Percentiles rank a stretch among this genome's conserved stretches.
Conservation (phyloP, 2,329 filamentous ascomycete genomes). For the Penicillium sp. region DNA sequence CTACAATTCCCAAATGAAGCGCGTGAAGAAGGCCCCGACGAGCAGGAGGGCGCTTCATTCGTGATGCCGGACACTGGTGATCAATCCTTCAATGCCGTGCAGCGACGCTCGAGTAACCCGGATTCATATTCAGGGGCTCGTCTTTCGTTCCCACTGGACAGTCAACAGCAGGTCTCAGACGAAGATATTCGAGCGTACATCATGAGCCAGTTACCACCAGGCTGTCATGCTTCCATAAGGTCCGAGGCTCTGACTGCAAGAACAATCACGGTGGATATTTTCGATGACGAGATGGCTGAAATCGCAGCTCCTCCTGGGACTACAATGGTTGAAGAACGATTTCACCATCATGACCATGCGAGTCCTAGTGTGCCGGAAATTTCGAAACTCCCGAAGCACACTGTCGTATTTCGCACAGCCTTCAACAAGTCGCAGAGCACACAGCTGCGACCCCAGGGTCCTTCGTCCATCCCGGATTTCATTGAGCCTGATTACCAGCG, state of each 20-base stretch:
- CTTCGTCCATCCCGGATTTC: not conserved
- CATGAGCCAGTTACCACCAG: constrained; percentile 44
- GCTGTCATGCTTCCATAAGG: constrained; percentile 44
- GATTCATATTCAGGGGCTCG: constrained; percentile 27
- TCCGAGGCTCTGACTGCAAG: constrained; percentile 46
- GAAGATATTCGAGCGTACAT: constrained; percentile 52
- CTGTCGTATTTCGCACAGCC: constrained; percentile 47
- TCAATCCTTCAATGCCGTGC: constrained; percentile 40
- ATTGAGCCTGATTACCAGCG: constrained; percentile 3
- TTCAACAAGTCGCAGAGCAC: constrained; percentile 43
- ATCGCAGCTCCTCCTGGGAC: constrained; percentile 48
- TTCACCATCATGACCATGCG: constrained; percentile 54
- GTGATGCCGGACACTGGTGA: constrained; percentile 39
- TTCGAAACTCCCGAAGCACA: constrained; percentile 42
- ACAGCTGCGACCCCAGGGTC: constrained; percentile 30
- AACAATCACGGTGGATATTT: constrained; percentile 50
- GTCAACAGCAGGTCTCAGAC: constrained; percentile 42
- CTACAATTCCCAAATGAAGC: constrained; percentile 33
- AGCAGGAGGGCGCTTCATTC: constrained; percentile 56
- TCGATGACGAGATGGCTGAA: constrained; percentile 42
- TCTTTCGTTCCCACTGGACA: constrained; percentile 35
- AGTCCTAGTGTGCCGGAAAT: constrained; percentile 44
- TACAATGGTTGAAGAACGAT: constrained; percentile 46
- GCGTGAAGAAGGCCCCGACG: constrained; percentile 45
- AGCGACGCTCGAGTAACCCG: constrained; percentile 29